These are phyloP conservation scores for Clonostachys chloroleuca DNA, from an alignment of 2,329 filamentous ascomycete species.

Conservation along the genomic window DNA sequence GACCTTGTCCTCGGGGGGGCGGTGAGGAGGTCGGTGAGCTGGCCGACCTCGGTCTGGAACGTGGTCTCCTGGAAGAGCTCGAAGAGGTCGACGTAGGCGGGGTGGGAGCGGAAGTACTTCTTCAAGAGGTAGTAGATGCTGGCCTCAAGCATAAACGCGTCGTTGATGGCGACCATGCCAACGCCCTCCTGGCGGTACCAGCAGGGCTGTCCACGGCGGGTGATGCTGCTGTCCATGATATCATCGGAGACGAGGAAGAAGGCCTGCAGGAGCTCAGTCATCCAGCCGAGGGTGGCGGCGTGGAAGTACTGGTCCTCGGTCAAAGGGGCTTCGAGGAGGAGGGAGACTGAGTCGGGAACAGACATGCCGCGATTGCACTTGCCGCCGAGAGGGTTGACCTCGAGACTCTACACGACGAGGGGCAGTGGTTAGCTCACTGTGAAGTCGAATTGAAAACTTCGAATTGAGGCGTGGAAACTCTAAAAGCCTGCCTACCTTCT, in stretches of 20 bases:
- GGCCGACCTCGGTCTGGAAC: slow-evolving; percentile 92
- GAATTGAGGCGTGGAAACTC: slow-evolving; percentile 1
- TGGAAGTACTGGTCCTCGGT: slow-evolving; percentile 82
- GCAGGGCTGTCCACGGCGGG: slow-evolving; percentile 88
- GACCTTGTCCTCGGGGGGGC: slow-evolving; percentile 76
- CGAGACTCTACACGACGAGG: slow-evolving; percentile 56
- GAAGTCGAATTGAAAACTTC: neutral
- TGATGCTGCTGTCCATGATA: slow-evolving; percentile 97
- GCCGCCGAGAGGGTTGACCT: slow-evolving; percentile 84
- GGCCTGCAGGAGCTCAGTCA: slow-evolving; percentile 96
- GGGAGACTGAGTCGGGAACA: slow-evolving; percentile 83
- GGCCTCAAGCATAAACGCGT: slow-evolving; percentile 91
- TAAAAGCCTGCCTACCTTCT: slow-evolving; percentile 52
- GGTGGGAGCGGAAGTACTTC: slow-evolving; percentile 87
- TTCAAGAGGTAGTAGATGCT: slow-evolving; percentile 88
- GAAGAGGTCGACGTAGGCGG: slow-evolving; percentile 82
- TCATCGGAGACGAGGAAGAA: slow-evolving; percentile 99
- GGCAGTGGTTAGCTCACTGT: too few species aligned
- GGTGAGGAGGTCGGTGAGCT: slow-evolving; percentile 91
- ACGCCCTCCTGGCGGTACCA: slow-evolving; percentile 92
- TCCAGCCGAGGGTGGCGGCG: slow-evolving; percentile 86
- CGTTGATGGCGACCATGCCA: slow-evolving; percentile 97
- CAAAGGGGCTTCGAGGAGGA: slow-evolving; percentile 70
- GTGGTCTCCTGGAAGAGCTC: slow-evolving; percentile 96
- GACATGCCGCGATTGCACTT: slow-evolving; percentile 99